Percentiles rank a stretch among this genome's conserved stretches.
These are phyloP conservation scores for Termitomyces sp. DNA, from an alignment of 768 basidiomycete genomes.

Conservation along the genomic window DNA sequence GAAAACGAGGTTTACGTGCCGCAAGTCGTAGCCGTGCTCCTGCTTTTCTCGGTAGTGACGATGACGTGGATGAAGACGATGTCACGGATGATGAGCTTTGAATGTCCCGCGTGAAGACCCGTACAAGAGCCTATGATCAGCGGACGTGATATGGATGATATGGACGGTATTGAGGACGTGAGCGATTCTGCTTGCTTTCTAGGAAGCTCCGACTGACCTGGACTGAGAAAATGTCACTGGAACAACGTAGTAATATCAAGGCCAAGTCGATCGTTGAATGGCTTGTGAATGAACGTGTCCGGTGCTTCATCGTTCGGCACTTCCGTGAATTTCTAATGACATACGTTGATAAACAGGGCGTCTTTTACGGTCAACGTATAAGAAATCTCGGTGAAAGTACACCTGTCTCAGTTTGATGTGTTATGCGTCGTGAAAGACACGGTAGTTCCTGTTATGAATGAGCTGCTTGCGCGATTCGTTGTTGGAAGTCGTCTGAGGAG, in stretches of 20 bases:
- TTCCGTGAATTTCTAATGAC: conserved; percentile 96
- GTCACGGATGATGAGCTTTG: conserved; percentile 64
- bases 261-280: conserved; percentile 96
- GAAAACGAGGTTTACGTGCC: conserved; percentile 67
- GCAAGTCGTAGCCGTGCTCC: conserved; percentile 78
- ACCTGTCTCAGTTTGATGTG: conserved; percentile 93
- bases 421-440: conserved; percentile 97
- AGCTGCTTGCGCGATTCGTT: conserved; percentile 94
- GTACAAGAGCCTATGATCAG: conserved; percentile 93
- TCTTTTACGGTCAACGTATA: conserved; percentile 92
- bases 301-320: conserved; percentile 84
- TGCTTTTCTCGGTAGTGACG: conserved; percentile 81
- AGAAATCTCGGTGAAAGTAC: conserved; percentile 91
- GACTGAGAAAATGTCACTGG: conserved; percentile 81
- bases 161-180: conserved; percentile 85
- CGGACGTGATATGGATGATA: conserved; percentile 83
- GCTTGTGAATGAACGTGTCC: conserved; percentile 91
- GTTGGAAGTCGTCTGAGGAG: conserved; percentile 93
- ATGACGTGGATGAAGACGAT: conserved; percentile 73
- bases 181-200: conserved; percentile 22
- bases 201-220: conserved; percentile 8
- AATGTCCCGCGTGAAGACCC: conserved; percentile 67
- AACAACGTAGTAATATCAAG: conserved; percentile 96
- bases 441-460: conserved; percentile 97
- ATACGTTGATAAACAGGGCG: conserved; percentile 87